Base-by-base conservation (phyloP, 202 grass and related monocot species). In the Bolboschoenoplectus hybrid region DNA sequence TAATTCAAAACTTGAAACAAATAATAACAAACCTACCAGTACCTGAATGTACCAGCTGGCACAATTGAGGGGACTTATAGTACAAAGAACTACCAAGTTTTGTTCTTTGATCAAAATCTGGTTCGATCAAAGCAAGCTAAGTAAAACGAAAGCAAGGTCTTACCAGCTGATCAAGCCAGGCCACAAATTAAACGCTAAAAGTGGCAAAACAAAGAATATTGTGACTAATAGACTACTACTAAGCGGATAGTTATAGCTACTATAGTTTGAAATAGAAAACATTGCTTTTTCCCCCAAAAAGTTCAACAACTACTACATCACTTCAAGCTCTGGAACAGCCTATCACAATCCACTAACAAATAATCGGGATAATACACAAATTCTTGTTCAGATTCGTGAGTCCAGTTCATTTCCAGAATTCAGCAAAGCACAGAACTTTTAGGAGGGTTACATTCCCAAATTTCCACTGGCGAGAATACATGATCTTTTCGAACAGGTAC, bases 21-120 rank as follows among this genome's bases (percentile, higher is more conserved):
- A 70, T 46, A 45, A 78, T 67, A 86, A 36, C 57, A 16, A 40
- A 35, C 77, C 16, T 51, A 73, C 12, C n/a, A 61, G 52, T 84
- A 57, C 41, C 26, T 64, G 2, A 71, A 43, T 51, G 57, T 32
- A 26, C 47, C 80, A 84, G 49, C n/a, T 69, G 50, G 67, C 71
- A 13, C 74, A 75, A 81, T 43, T 55, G 13, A 20, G 9, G 44
- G 14, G 6, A 8, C 9, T 13, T 51, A n/a, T 19, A 35, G 68
- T 11, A 26, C 5, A 67, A 49, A 49, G 49, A 16, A 26, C 11
- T 47, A 49, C 17, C 7, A 20, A 41, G 4, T 20, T 49, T 26
- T 26, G 14, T 45, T 73, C 69, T 73, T 47, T 73, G 5, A 69
- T 43, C 13, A 43, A 69, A 69, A 17, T 14, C 68, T 19, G 35